Conservation (phyloP, 345 rosid genomes). For the Mallotus nudiflorus region DNA sequence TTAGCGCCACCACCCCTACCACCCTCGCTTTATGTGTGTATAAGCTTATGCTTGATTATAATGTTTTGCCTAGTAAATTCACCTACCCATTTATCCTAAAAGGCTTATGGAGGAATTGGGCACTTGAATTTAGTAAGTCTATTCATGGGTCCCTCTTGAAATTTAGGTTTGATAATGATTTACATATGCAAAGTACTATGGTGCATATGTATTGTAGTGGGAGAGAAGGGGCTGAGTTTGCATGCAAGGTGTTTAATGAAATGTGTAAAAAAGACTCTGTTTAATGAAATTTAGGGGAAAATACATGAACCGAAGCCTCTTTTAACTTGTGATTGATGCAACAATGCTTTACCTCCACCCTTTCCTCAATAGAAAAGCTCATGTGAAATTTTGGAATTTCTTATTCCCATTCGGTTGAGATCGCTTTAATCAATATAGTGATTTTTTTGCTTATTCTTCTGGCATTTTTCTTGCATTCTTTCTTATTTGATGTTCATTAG, state of each 20-base stretch:
- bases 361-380: conserved; percentile 67
- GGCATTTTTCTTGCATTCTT: too few species aligned
- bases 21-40: conserved; percentile 40
- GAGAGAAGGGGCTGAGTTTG: conserved; percentile 35
- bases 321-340: conserved; percentile 37
- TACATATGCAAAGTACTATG: conserved; percentile 49
- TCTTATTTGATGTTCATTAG: too few species aligned
- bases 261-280: conserved; percentile 45
- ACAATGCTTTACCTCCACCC: conserved; percentile 26
- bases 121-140: conserved; percentile 38
- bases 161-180: conserved; percentile 42
- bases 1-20: too few species aligned
- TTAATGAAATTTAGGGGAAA: too few species aligned
- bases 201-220: conserved; percentile 46
- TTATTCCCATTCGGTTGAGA: not conserved
- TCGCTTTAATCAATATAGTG: too few species aligned
- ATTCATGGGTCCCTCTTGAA: conserved; percentile 50
- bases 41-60: conserved; percentile 33
- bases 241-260: conserved; percentile 52
- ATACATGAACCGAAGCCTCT: too few species aligned
- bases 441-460: too few species aligned
- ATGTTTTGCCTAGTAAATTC: conserved; percentile 46
- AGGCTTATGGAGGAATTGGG: conserved; percentile 55
- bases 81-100: conserved; percentile 50
- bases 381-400: conserved; percentile 50